A percentile compares a stretch with the other conserved stretches of the same genome.
phyloP scores from a whole-genome alignment of 2,329 filamentous ascomycete genomes.

The Emergomyces orientalis region DNA sequence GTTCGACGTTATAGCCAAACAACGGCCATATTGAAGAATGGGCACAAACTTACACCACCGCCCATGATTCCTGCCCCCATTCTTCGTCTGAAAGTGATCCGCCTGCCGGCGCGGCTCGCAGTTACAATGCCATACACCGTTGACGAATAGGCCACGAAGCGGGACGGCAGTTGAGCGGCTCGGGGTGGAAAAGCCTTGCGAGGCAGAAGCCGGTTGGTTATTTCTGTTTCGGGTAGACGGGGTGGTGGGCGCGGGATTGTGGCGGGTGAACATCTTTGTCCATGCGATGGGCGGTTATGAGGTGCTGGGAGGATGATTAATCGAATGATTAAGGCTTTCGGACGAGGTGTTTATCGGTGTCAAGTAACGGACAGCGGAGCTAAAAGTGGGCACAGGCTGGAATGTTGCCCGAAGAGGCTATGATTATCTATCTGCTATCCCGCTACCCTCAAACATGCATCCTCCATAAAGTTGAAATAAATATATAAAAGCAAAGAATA shows the following conservation, averaged over 20 bases:
- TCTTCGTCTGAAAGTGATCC: slow-evolving; percentile 48
- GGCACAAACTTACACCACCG: slow-evolving; percentile 39
- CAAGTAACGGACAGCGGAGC: not conserved
- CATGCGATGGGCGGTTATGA: not conserved
- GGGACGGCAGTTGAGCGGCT: not conserved
- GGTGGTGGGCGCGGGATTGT: not conserved
- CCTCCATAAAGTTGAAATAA: not conserved
- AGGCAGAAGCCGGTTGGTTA: not conserved
- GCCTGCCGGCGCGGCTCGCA: slow-evolving; percentile 48
- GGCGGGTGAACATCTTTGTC: not conserved
- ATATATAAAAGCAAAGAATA: not conserved
- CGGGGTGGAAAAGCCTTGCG: not conserved
- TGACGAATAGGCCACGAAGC: slow-evolving; percentile 32
- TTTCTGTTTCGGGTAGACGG: not conserved
- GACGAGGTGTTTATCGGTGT: too few relatives aligned
- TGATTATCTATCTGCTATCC: not conserved
- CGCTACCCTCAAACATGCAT: not conserved
- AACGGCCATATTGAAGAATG: not conserved
- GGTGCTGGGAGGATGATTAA: not conserved
- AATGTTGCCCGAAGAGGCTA: too few relatives aligned
- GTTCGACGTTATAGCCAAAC: too few relatives aligned
- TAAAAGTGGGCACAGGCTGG: not conserved
- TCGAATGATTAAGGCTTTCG: too few relatives aligned
- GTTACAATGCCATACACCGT: slow-evolving; percentile 46
- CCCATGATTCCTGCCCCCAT: slow-evolving; percentile 48